Base-by-base conservation (phyloP, 1,139 yeast genomes). In the Eremothecium cymbalariae region DNA sequence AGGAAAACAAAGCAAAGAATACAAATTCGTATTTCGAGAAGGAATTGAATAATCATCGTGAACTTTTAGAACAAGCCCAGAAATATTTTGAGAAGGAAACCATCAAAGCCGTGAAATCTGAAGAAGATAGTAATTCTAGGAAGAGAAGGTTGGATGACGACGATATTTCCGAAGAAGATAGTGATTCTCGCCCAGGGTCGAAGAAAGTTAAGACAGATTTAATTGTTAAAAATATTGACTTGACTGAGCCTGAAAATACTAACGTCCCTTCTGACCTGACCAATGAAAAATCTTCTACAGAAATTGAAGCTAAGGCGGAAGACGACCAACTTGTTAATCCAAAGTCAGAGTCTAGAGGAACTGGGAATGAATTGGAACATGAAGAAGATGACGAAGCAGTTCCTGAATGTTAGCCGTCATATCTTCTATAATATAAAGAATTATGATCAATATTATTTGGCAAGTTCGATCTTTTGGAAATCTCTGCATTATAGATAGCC, bases 1-100 rank as follows among this genome's bases (percentile, higher is more conserved):
- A 11, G 5, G 31, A 33, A 8, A 31, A 39, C 11, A 46, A 40
- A 18, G 22, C 27, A 8, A 25, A 29, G 11, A 25, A 32, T 7
- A 22, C 38, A 7, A 32, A 38, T 19, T 28, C 32, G 4, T 24
- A 34, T 9, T 11, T 40, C 4, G 28, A 33, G 7, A 32, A 40
- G 28, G 31, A 44, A 9, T 32, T 38, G 8, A 32, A 40, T 14
- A 38, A 40, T 5, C 57, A 51, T 32, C 12, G 17, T 7, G 32
- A 30, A 18, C 36, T 37, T 29, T 38, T 53, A 13, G 34, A 33
- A 18, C 38, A 44, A 17, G 58, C 58, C 7, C 39, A 55, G 28
- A 20, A 36, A 7, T 51, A 41, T 34, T 37, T 35, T 19, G 32
- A 39, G 18, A 37, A 42, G 6, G 42, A 40, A n/a, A 32, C 36